Conservation (phyloP, 352 stramenopile genomes). For the Peronospora belbahrii region DNA sequence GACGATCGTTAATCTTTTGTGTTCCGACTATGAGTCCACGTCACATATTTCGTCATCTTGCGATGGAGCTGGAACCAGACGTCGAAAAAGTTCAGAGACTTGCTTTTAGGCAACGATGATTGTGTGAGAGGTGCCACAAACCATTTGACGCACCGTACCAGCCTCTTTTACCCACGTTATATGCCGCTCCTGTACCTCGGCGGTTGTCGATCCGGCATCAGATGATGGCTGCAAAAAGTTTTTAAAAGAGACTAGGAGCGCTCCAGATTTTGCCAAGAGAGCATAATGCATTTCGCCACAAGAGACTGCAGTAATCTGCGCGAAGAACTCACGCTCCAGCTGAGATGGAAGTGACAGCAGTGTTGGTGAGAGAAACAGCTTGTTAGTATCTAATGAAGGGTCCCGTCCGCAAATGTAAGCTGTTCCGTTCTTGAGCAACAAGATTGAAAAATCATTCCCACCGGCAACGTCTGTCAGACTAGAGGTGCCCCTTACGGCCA, state of each 20-base stretch:
- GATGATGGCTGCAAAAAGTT: constrained; percentile 7
- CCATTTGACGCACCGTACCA: constrained; percentile 19
- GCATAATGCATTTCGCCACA: constrained; percentile 41
- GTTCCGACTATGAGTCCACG: too few species aligned
- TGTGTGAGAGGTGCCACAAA: constrained; percentile 37
- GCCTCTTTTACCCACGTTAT: constrained; percentile 15
- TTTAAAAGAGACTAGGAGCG: constrained; percentile 22
- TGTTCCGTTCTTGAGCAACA: constrained; percentile 25
- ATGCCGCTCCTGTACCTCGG: constrained; percentile 14
- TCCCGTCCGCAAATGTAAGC: constrained; percentile 33
- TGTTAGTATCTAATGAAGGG: constrained; percentile 16
- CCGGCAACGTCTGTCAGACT: constrained; percentile 24
- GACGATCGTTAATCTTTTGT: too few species aligned
- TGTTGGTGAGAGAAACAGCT: constrained; percentile 22
- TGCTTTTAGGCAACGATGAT: constrained; percentile 16
- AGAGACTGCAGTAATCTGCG: constrained; percentile 24
- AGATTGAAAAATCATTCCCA: constrained; percentile 36
- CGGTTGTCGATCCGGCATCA: constrained; percentile 7
- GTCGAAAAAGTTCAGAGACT: too few species aligned
- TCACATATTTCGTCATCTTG: too few species aligned
- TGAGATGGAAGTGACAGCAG: constrained; percentile 17
- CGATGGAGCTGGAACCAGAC: too few species aligned
- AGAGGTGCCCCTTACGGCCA: constrained; percentile 9
- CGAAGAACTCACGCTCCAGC: constrained; percentile 17
- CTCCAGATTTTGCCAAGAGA: constrained; percentile 22